A percentile compares a stretch with the other conserved stretches of the same genome.
Evolutionary conservation across 441 rosid genomes (phyloP).

Genomic region (Geranium incanum): DNA sequence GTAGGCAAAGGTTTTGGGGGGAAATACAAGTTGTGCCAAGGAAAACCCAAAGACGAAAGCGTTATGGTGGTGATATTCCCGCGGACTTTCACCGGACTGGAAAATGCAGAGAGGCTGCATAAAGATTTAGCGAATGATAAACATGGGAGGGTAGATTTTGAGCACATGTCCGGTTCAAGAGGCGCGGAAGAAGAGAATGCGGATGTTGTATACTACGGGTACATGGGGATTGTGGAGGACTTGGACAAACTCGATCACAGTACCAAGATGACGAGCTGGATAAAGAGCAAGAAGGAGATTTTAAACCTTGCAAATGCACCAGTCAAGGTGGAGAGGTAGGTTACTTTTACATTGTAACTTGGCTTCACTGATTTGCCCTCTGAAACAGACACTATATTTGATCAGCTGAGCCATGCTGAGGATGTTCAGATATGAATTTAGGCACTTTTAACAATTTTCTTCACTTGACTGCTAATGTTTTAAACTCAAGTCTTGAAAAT

Average conservation of each 20-base stretch:
- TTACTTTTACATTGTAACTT: not conserved
- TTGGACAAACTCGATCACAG: conserved; percentile 47
- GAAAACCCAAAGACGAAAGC: conserved; percentile 58
- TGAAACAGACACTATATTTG: not conserved
- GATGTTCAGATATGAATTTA: not conserved
- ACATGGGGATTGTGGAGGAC: conserved; percentile 56
- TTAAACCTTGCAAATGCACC: conserved; percentile 50
- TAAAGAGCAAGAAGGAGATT: conserved; percentile 60
- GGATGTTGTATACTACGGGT: conserved; percentile 45
- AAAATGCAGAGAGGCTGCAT: conserved; percentile 46
- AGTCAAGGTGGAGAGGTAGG: conserved; percentile 32
- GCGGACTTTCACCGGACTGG: conserved; percentile 51
- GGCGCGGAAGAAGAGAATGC: conserved; percentile 27
- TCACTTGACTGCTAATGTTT: not conserved
- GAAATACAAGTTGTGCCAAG: conserved; percentile 44
- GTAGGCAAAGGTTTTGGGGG: conserved; percentile 45
- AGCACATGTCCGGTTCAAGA: conserved; percentile 21
- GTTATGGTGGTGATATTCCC: conserved; percentile 44
- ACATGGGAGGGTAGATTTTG: conserved; percentile 43
- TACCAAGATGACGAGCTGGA: conserved; percentile 40
- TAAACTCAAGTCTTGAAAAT: not conserved
- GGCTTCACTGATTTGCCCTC: not conserved
- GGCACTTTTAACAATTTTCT: not conserved
- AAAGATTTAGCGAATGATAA: conserved; percentile 33
- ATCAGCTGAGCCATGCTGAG: not conserved